Percentiles rank a stretch among this genome's conserved stretches.
Evolutionary conservation across 2,329 filamentous ascomycete genomes (phyloP).

Genomic region (Claviceps digitariae): DNA sequence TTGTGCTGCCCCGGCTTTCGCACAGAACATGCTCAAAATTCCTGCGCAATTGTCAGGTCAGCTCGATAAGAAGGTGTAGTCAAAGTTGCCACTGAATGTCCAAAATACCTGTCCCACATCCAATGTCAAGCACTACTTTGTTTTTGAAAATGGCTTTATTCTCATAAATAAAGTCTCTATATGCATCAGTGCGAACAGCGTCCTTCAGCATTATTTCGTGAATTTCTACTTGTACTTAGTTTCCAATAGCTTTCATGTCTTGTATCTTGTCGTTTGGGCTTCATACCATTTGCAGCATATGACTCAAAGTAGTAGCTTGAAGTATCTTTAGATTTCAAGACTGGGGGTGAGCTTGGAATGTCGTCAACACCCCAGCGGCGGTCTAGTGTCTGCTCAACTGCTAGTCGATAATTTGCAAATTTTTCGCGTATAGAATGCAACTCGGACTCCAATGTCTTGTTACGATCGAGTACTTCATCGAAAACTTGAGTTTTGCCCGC

Average conservation of each 20-base stretch:
- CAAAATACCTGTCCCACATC: slow-evolving; percentile 55
- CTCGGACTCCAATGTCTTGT: slow-evolving; percentile 45
- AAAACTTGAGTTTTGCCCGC: slow-evolving; percentile 10
- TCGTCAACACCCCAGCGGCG: slow-evolving; percentile 48
- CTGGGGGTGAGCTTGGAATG: background rate
- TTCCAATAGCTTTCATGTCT: background rate
- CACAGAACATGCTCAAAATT: slow-evolving; percentile 90
- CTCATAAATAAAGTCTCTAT: slow-evolving; percentile 88
- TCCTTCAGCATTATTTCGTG: slow-evolving; percentile 96
- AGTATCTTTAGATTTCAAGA: slow-evolving; percentile 15
- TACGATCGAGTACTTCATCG: slow-evolving; percentile 32
- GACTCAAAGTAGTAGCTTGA: slow-evolving; percentile 45
- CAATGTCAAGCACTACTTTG: slow-evolving; percentile 82
- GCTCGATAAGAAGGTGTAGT: background rate
- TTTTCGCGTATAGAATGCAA: slow-evolving; percentile 44
- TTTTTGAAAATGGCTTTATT: slow-evolving; percentile 78
- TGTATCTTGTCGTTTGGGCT: background rate
- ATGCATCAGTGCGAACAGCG: slow-evolving; percentile 72
- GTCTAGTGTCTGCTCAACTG: slow-evolving; percentile 54
- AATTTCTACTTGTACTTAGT: slow-evolving; percentile 44
- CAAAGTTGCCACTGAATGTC: background rate
- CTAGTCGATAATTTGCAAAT: slow-evolving; percentile 50
- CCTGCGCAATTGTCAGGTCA: slow-evolving; percentile 33
- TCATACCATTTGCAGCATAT: slow-evolving; percentile 45
- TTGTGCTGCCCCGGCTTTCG: slow-evolving; percentile 70